phyloP scores from a whole-genome alignment of 805 yeast species.

The Nakazawaea pomicola region DNA sequence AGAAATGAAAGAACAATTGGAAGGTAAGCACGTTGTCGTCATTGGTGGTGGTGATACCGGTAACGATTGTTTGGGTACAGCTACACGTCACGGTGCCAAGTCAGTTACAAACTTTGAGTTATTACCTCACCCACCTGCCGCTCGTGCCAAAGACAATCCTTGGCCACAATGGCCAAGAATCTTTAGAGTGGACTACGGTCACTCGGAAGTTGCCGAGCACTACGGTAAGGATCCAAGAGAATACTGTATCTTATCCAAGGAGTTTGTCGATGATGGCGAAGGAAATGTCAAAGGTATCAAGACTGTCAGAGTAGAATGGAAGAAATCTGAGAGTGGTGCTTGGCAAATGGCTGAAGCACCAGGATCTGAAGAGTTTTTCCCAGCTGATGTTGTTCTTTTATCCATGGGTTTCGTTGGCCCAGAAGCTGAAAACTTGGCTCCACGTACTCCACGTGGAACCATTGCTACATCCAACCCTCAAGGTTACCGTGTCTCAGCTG shows the following conservation, averaged over 20 bases:
- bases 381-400: slow-evolving; percentile 88
- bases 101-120: slow-evolving; percentile 92
- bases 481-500: slow-evolving; percentile 60
- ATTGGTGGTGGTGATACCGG: slow-evolving; percentile 99
- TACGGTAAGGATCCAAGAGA: slow-evolving; percentile 98
- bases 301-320: slow-evolving; percentile 98
- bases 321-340: slow-evolving; percentile 88
- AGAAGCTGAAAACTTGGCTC: slow-evolving; percentile 70
- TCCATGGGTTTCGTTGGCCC: slow-evolving; percentile 99
- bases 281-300: slow-evolving; percentile 94
- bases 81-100: slow-evolving; percentile 95
- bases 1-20: slow-evolving; percentile 62
- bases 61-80: slow-evolving; percentile 96
- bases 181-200: slow-evolving; percentile 97
- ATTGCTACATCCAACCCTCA: slow-evolving; percentile 57
- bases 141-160: slow-evolving; percentile 91
- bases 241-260: slow-evolving; percentile 91
- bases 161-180: slow-evolving; percentile 99
- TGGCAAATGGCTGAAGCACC: slow-evolving; percentile 99
- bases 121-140: slow-evolving; percentile 84
- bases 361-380: slow-evolving; percentile 88
- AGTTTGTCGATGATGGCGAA: slow-evolving; percentile 89
- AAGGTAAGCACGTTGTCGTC: slow-evolving; percentile 88
- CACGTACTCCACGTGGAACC: slow-evolving; percentile 81
- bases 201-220: slow-evolving; percentile 88